phyloP scores from a whole-genome alignment of 108 stramenopile genomes.

The Fistulifera solaris region DNA sequence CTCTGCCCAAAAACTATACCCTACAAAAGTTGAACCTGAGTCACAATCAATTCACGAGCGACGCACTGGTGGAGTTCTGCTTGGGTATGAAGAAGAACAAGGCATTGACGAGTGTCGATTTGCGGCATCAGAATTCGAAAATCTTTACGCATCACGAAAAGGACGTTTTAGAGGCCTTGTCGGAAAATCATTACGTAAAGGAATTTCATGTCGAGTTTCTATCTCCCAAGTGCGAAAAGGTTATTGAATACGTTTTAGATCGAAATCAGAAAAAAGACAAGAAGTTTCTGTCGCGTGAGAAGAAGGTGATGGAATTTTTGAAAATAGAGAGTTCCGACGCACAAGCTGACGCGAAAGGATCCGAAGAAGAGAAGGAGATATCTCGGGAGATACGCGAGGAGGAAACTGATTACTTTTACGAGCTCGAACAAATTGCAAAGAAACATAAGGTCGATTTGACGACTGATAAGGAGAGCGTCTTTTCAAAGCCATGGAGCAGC shows the following conservation, averaged over 20 bases:
- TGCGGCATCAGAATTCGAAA: slow-evolving; percentile 6
- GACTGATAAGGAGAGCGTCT: slow-evolving; percentile 5
- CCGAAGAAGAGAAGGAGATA: slow-evolving; percentile 8
- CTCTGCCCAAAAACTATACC: slow-evolving; percentile 26
- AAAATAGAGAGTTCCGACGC: slow-evolving; percentile 16
- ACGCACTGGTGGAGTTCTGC: slow-evolving; percentile 28
- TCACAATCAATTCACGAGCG: slow-evolving; percentile 27
- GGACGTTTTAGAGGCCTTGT: slow-evolving; percentile 4
- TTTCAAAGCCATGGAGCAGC: no score
- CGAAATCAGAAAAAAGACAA: slow-evolving; percentile 8
- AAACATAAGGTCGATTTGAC: slow-evolving; percentile 26
- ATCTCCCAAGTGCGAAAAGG: background rate
- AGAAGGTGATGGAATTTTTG: slow-evolving; percentile 20
- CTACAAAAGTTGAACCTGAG: slow-evolving; percentile 29
- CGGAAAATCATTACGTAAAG: slow-evolving; percentile 1
- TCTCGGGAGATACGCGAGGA: slow-evolving; percentile 9
- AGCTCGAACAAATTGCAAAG: slow-evolving; percentile 24
- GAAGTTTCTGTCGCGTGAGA: slow-evolving; percentile 2
- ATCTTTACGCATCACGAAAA: slow-evolving; percentile 6
- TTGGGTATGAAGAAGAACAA: slow-evolving; percentile 15
- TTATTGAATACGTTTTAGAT: background rate
- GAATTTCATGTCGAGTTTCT: slow-evolving; percentile 2
- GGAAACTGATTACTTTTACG: slow-evolving; percentile 24
- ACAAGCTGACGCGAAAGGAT: slow-evolving; percentile 16
- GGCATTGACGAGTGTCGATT: slow-evolving; percentile 3